These are phyloP conservation scores for Hanseniaspora pseudoguilliermondii DNA, from an alignment of 805 yeast species.

Conservation along the genomic window DNA sequence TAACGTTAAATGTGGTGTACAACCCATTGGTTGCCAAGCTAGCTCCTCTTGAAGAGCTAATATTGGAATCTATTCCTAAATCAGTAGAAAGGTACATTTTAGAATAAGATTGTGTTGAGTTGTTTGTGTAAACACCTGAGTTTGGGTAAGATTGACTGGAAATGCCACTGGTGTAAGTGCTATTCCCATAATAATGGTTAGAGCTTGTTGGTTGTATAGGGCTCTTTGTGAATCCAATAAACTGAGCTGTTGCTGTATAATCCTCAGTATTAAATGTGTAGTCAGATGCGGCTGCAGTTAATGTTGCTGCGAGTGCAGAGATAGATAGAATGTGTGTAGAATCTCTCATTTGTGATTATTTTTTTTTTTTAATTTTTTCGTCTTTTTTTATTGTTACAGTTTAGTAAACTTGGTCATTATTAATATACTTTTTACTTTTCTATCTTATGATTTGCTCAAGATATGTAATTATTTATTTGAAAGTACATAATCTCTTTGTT, in stretches of 20 bases:
- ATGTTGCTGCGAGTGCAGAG: slow-evolving; percentile 5
- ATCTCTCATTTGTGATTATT: not conserved
- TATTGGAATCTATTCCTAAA: not conserved
- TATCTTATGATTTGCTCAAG: not conserved
- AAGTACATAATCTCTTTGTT: too few relatives aligned
- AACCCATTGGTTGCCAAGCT: too few relatives aligned
- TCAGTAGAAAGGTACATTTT: too few relatives aligned
- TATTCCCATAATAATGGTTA: slow-evolving; percentile 9
- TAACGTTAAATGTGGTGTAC: too few relatives aligned
- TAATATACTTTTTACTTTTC: not conserved
- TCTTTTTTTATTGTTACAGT: not conserved
- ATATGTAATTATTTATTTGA: too few relatives aligned
- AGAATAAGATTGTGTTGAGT: not conserved
- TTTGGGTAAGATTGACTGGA: not conserved
- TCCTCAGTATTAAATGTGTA: slow-evolving; percentile 18
- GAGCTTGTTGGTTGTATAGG: not conserved
- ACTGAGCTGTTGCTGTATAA: slow-evolving; percentile 17
- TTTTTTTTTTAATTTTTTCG: not conserved
- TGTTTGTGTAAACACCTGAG: not conserved
- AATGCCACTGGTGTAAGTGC: not conserved
- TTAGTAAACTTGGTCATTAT: not conserved
- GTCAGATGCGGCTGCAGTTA: slow-evolving; percentile 16
- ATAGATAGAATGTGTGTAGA: not conserved
- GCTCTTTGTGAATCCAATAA: slow-evolving; percentile 15
- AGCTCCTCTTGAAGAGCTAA: not conserved